Conservation (phyloP, 768 basidiomycete genomes). For the Saitozyma sp. region DNA sequence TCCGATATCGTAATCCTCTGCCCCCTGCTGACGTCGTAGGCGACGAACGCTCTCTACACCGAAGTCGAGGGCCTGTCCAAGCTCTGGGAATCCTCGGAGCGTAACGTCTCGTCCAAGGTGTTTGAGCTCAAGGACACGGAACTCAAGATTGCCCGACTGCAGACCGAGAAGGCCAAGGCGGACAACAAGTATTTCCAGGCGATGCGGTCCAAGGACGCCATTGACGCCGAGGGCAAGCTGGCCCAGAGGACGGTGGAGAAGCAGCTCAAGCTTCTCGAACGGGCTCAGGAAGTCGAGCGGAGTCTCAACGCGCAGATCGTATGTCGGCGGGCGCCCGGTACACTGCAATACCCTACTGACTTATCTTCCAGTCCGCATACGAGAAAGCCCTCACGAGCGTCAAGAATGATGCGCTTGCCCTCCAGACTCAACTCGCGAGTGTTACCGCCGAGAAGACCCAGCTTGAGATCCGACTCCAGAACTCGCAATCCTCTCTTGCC, state of each 20-base stretch:
- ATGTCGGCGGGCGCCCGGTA: constrained; percentile 37
- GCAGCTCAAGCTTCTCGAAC: constrained; percentile 67
- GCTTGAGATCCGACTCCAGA: constrained; percentile 35
- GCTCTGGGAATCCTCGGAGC: constrained; percentile 81
- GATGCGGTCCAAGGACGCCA: constrained; percentile 83
- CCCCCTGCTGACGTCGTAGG: constrained; percentile 53
- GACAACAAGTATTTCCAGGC: constrained; percentile 92
- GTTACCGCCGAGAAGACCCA: constrained; percentile 43
- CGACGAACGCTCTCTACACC: constrained; percentile 72
- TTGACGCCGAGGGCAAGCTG: constrained; percentile 72
- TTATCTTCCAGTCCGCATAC: constrained; percentile 37
- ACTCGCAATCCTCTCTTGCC: constrained; percentile 24
- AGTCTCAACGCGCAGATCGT: constrained; percentile 65
- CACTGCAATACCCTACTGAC: neutral
- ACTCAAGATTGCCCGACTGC: constrained; percentile 65
- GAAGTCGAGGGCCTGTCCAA: constrained; percentile 83
- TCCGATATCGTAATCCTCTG: neutral
- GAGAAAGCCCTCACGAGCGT: constrained; percentile 51
- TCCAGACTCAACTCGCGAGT: constrained; percentile 40
- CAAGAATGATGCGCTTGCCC: constrained; percentile 42
- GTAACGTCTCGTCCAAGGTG: constrained; percentile 77
- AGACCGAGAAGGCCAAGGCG: constrained; percentile 87
- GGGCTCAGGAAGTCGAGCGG: constrained; percentile 65
- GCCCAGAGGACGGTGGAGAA: constrained; percentile 62
- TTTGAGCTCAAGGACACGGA: constrained; percentile 76